Evolutionary conservation across 495 filamentous ascomycete species (phyloP).

Genomic region (Penicillium lividum): DNA sequence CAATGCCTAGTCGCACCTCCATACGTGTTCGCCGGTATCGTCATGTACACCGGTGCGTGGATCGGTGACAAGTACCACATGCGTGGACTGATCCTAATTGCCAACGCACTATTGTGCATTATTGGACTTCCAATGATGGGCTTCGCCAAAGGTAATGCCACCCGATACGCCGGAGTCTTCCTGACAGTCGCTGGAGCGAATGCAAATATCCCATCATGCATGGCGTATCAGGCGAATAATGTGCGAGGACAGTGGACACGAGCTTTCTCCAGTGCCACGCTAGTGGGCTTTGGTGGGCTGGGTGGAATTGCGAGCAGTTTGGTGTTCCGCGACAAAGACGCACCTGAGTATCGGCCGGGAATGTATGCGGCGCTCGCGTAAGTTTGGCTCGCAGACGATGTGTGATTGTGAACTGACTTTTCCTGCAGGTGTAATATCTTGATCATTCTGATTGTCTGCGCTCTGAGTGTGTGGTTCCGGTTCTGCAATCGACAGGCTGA

Average conservation of each 20-base stretch:
- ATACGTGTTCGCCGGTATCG: constrained; percentile 58
- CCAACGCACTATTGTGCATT: constrained; percentile 54
- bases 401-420: constrained; percentile 9
- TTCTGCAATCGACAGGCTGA: constrained; percentile 39
- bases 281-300: constrained; percentile 56
- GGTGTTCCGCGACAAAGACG: constrained; percentile 59
- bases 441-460: constrained; percentile 38
- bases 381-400: constrained; percentile 15
- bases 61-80: constrained; percentile 57
- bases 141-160: constrained; percentile 48
- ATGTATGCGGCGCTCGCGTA: constrained; percentile 50
- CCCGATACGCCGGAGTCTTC: constrained; percentile 67
- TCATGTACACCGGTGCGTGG: constrained; percentile 57
- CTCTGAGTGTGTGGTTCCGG: constrained; percentile 38
- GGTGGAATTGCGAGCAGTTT: constrained; percentile 60
- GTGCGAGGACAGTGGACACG: constrained; percentile 68
- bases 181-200: constrained; percentile 60
- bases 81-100: constrained; percentile 57
- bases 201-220: constrained; percentile 56
- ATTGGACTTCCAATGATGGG: constrained; percentile 56
- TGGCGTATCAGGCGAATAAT: constrained; percentile 69
- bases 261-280: constrained; percentile 57
- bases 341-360: constrained; percentile 58
- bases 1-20: constrained; percentile 68
- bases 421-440: constrained; percentile 41